These are phyloP conservation scores for Oenanthe sinensis DNA, from an alignment of 129 eudicot species.

Conservation along the genomic window DNA sequence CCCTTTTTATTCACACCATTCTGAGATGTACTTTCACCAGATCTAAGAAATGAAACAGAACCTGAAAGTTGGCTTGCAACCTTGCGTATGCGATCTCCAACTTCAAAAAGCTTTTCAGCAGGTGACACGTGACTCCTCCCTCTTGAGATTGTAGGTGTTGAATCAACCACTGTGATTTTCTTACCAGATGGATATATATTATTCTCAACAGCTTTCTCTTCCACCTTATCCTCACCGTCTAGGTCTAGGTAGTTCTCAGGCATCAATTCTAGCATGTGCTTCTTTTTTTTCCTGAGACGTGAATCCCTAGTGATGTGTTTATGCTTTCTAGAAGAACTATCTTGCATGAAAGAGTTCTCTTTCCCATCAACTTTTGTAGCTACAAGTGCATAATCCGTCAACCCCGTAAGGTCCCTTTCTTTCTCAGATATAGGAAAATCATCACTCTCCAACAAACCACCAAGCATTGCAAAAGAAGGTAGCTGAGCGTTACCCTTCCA, in stretches of 20 bases:
- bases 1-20: not conserved
- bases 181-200: slow-evolving; percentile 18
- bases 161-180: slow-evolving; percentile 19
- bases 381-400: slow-evolving; percentile 15
- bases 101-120: slow-evolving; percentile 3
- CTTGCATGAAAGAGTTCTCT: slow-evolving; percentile 19
- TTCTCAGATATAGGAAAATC: slow-evolving; percentile 11
- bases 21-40: slow-evolving; percentile 6
- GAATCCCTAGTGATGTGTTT: slow-evolving; percentile 21
- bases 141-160: slow-evolving; percentile 2
- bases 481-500: slow-evolving; percentile 63
- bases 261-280: slow-evolving; percentile 32
- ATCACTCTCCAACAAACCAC: slow-evolving; percentile 25
- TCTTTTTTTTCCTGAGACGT: slow-evolving; percentile 30
- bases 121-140: slow-evolving; percentile 6
- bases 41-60: slow-evolving; percentile 12
- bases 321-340: slow-evolving; percentile 30
- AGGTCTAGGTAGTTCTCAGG: slow-evolving; percentile 19
- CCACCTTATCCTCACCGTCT: slow-evolving; percentile 19
- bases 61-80: slow-evolving; percentile 16
- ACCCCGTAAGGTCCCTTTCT: slow-evolving; percentile 10
- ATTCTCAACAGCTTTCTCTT: slow-evolving; percentile 1
- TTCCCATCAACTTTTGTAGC: slow-evolving; percentile 11
- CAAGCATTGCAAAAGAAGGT: slow-evolving; percentile 21
- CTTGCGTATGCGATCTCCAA: slow-evolving; percentile 28